Base-by-base conservation (phyloP, 1,284 basidiomycete genomes). In the Melampsora americana region DNA sequence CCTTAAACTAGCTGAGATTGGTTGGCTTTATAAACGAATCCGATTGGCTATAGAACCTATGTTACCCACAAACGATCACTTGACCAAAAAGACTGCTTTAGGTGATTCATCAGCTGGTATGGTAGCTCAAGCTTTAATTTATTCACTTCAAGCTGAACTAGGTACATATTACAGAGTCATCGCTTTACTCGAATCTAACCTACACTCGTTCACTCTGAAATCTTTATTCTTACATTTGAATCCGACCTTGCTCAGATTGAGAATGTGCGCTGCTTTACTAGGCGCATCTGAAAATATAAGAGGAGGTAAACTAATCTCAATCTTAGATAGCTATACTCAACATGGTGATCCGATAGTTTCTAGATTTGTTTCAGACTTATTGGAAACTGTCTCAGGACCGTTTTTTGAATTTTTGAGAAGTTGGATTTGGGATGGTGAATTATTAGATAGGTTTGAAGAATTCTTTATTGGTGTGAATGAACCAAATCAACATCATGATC, bases 341-440 rank as follows among this genome's bases (percentile, higher is more conserved):
- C 5, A 35, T 35, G 35, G 35, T 35, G 35, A 35, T 35, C 35
- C 96, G 0, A 95, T 98, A 82, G 90, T 98, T 61, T 87, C 92
- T 70, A 88, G 87, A 73, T 98, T 98, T 81, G 97, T 94, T 1
- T 90, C 95, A 79, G 88, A 92, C 78, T 86, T 99, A 0, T 86
- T 99, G 44, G 92, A 95, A 85, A 79, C 93, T 90, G 95, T 99
- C 11, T 98, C 95, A 1, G 92, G 91, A 80, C 95, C 96, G 0
- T 99, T 99, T 85, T 99, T 99, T 82, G 87, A 88, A 16, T 95
- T 90, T 0, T 86, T 99, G 11, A 92, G 95, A 82, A 90, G 90
- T 79, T 99, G 96, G 96, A 88, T 99, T 56, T 97, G 95, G 83
- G 93, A 93, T 0, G 96, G 96, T 44, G 95, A 98, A 82, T 86